Percentiles rank a stretch among this genome's conserved stretches.
Conservation (phyloP, 257 asterid genomes). For the Leonotis leonurus region DNA sequence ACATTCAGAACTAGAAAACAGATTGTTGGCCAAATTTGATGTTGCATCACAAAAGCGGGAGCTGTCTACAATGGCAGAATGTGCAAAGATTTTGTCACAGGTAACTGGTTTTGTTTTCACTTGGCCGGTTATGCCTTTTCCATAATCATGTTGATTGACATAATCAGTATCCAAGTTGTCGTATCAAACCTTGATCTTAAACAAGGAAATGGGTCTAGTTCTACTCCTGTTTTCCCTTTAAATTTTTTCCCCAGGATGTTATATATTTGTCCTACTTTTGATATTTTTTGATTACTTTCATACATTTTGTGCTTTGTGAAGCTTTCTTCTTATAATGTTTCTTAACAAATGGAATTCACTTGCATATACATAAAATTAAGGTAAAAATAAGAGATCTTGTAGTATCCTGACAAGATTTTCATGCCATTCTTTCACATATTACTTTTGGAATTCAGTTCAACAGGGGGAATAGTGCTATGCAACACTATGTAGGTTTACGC, state of each 20-base stretch:
- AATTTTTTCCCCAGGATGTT: neutral
- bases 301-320: conserved; percentile 8
- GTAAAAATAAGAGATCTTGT: neutral
- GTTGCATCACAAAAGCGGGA: conserved; percentile 90
- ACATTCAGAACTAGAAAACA: conserved; percentile 82
- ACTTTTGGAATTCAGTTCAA: conserved; percentile 67
- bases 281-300: neutral
- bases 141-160: neutral
- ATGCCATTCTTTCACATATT: conserved; percentile 14
- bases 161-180: neutral
- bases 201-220: neutral
- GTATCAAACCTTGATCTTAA: conserved; percentile 4
- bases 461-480: conserved; percentile 99
- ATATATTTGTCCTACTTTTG: neutral
- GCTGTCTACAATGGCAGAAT: conserved; percentile 91
- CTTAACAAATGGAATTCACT: neutral
- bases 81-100: conserved; percentile 95
- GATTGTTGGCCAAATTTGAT: conserved; percentile 84
- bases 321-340: conserved; percentile 8
- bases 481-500: conserved; percentile 96
- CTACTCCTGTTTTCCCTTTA: neutral
- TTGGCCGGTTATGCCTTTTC: neutral
- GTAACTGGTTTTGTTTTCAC: conserved; percentile 27
- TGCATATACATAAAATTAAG: conserved; percentile 16
- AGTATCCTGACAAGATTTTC: neutral